Conservation (phyloP, 2,329 filamentous ascomycete species). For the Dactylellina haptotyla region DNA sequence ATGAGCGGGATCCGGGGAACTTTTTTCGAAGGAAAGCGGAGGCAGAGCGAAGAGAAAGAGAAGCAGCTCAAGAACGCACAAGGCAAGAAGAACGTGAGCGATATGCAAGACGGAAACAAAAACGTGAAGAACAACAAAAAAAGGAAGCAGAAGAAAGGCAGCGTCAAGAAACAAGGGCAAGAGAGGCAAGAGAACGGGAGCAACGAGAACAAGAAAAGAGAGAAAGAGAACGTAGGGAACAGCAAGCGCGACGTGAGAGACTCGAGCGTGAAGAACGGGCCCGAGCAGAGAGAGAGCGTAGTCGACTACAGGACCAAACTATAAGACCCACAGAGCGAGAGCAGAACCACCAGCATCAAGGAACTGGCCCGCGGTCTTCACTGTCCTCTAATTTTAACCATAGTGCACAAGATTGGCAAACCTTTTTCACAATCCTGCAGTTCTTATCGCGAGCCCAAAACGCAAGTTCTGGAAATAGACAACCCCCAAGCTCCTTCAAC, state of each 20-base stretch:
- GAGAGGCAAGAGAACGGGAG: neutral
- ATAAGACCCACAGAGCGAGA: neutral
- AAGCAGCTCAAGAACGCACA: slow-evolving; percentile 14
- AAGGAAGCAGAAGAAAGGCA: slow-evolving; percentile 22
- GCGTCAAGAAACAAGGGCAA: neutral
- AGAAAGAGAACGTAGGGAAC: slow-evolving; percentile 10
- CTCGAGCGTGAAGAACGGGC: neutral
- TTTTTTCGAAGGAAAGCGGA: slow-evolving; percentile 23
- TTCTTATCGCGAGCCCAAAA: neutral
- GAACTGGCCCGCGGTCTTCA: too few relatives aligned
- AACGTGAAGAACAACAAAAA: slow-evolving; percentile 8
- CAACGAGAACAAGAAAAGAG: slow-evolving; percentile 3
- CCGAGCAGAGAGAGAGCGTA: neutral
- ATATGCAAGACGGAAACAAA: slow-evolving; percentile 17
- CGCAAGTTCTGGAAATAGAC: neutral
- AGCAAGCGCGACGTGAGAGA: neutral
- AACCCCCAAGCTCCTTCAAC: neutral
- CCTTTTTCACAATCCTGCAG: neutral
- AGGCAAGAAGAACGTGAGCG: slow-evolving; percentile 28
- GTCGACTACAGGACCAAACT: neutral
- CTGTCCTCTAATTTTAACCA: neutral
- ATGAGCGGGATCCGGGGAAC: slow-evolving; percentile 25
- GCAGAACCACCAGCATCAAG: neutral
- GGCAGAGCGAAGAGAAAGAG: neutral
- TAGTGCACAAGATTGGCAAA: neutral